Evolutionary conservation across 305 asterid genomes (phyloP), one percentile per base, ranked within the genome.

Genomic region (Caryopteris hybrid): DNA sequence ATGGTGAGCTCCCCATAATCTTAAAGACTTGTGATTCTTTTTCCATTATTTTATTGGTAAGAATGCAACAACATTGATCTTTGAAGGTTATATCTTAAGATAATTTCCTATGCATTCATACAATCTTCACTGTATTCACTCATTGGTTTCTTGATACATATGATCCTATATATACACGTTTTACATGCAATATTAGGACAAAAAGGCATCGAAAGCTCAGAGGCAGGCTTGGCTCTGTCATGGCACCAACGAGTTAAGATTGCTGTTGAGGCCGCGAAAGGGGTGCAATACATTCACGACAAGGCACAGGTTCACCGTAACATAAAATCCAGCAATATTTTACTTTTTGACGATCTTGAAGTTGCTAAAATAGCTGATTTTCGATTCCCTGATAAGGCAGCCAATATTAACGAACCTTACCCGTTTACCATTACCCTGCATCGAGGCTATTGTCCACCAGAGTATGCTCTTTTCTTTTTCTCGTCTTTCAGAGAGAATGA

Each of bases 171-270:
- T 25, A 25, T 4, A 25, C 2, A 25, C 4, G 4, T 25, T 25
- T 25, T 25, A 25, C 2, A 1, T 25, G 2, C 4, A 4, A 1
- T 4, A 2, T 1, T 25, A 79, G 84, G 2, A 17, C 9, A 6
- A 17, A 6, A 17, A 46, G 52, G 52, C 52, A 9, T 46, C 52
- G 12, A 46, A 16, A 23, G 52, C 52, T 81, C 80, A 39, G 78
- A 76, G 50, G 82, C 85, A 64, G 84, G 79, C 66, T 80, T 74
- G 42, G 69, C 64, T 52, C 79, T 82, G 53, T 72, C 86, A 38
- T 83, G 88, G 91, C 47, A 61, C 42, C 62, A 41, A 8, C 47
- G 72, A 50, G 50, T 72, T 23, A 47, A 76, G 47, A 76, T 71
- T 25, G 71, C 68, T 6, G 29, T 45, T 0, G 74, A 62, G 14